Evolutionary conservation across 495 filamentous ascomycete species (phyloP).

Genomic region (Aspergillus haitiensis): DNA sequence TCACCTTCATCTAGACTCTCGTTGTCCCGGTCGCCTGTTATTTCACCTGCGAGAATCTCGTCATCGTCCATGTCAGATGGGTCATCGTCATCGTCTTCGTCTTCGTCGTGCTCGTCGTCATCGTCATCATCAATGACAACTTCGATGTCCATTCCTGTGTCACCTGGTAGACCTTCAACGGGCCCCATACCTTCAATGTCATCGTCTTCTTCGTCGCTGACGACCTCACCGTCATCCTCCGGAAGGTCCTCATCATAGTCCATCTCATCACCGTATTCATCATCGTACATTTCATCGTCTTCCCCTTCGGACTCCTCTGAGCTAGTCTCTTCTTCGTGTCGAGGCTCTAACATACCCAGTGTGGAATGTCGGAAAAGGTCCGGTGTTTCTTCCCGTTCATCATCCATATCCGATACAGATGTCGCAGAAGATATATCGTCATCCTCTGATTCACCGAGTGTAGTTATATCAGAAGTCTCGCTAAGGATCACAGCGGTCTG

Average conservation of each 20-base stretch:
- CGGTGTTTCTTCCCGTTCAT: constrained; percentile 92
- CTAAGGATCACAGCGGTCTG: constrained; percentile 83
- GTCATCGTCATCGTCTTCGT: constrained; percentile 67
- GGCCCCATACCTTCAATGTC: constrained; percentile 74
- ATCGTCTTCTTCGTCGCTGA: constrained; percentile 75
- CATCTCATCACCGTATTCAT: constrained; percentile 86
- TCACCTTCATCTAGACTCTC: constrained; percentile 58
- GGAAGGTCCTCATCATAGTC: constrained; percentile 75
- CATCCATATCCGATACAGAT: constrained; percentile 82
- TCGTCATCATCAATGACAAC: constrained; percentile 77
- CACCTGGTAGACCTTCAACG: constrained; percentile 82
- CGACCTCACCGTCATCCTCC: constrained; percentile 79
- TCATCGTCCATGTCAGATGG: constrained; percentile 57
- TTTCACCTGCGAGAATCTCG: constrained; percentile 54
- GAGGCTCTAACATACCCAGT: constrained; percentile 88
- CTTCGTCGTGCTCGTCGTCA: constrained; percentile 61
- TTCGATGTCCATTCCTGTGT: constrained; percentile 75
- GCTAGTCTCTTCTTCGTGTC: constrained; percentile 71
- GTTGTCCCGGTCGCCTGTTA: constrained; percentile 64
- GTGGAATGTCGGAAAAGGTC: constrained; percentile 97
- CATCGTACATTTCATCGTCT: constrained; percentile 83
- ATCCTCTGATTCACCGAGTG: constrained; percentile 68
- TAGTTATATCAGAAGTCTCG: constrained; percentile 69
- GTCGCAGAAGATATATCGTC: constrained; percentile 89
- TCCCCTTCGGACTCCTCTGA: constrained; percentile 64